A percentile compares a stretch with the other conserved stretches of the same genome.
phyloP scores from a whole-genome alignment of 805 yeast genomes.

The Saitoella complicata region DNA sequence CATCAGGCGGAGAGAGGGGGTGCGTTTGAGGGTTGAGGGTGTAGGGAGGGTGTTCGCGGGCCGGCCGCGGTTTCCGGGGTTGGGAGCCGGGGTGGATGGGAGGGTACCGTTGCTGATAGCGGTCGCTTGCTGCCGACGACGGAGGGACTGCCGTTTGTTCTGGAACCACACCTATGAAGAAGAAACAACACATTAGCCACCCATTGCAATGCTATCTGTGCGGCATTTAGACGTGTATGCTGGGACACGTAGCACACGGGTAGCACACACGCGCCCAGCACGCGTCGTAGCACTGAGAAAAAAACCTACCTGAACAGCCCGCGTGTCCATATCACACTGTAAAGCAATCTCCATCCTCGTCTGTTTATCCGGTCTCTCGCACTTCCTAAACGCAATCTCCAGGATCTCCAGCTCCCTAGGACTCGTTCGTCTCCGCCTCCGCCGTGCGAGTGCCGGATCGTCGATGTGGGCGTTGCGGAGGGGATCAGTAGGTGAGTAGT shows the following conservation, averaged over 20 bases:
- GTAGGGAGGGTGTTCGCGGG: no score
- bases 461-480: slow-evolving; percentile 69
- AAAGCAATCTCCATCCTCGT: slow-evolving; percentile 65
- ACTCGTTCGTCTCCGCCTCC: slow-evolving; percentile 89
- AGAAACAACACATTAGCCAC: neutral
- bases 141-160: slow-evolving; percentile 70
- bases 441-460: slow-evolving; percentile 81
- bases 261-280: neutral
- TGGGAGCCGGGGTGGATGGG: no score
- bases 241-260: neutral
- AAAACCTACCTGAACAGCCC: slow-evolving; percentile 56
- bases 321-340: slow-evolving; percentile 83
- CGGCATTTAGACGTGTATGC: neutral
- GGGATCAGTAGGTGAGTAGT: slow-evolving; percentile 36
- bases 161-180: slow-evolving; percentile 72
- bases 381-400: slow-evolving; percentile 59
- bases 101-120: no score
- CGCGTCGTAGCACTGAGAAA: neutral
- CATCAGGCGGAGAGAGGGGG: no score
- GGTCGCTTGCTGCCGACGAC: slow-evolving; percentile 11
- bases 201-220: neutral
- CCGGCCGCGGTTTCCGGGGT: no score
- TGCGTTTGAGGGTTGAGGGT: no score
- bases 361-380: slow-evolving; percentile 66
- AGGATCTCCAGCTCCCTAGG: slow-evolving; percentile 70